These are phyloP conservation scores for Acmispon strigosus DNA, from an alignment of 306 rosid species.

Conservation along the genomic window DNA sequence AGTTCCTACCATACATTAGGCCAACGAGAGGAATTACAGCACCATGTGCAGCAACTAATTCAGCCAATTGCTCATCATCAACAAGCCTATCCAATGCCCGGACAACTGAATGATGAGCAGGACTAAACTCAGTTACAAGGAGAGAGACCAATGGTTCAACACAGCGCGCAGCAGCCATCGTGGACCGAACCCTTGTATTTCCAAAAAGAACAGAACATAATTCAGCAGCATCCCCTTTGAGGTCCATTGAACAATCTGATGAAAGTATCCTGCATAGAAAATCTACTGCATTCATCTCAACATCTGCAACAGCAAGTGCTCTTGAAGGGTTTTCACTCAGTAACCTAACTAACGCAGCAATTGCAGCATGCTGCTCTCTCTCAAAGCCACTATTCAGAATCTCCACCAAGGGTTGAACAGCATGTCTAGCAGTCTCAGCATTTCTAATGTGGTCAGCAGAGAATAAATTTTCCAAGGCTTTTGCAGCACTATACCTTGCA, in stretches of 20 bases:
- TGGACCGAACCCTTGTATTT: conserved; percentile 90
- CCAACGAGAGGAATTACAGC: conserved; percentile 98
- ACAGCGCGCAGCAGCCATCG: conserved; percentile 95
- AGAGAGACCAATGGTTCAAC: conserved; percentile 98
- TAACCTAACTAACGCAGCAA: conserved; percentile 87
- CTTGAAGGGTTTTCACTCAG: conserved; percentile 93
- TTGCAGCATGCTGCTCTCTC: conserved; percentile 97
- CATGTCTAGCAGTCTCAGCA: conserved; percentile 86
- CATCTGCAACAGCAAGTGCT: conserved; percentile 94
- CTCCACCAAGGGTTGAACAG: conserved; percentile 96
- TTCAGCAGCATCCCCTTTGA: conserved; percentile 99
- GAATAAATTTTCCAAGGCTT: conserved; percentile 91
- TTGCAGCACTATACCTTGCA: conserved; percentile 93
- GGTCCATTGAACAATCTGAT: conserved; percentile 82
- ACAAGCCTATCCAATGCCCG: conserved; percentile 96
- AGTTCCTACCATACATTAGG: conserved; percentile 82
- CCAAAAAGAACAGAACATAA: conserved; percentile 88
- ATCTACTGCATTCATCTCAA: conserved; percentile 98
- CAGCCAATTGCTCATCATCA: conserved; percentile 94
- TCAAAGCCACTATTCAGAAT: conserved; percentile 91
- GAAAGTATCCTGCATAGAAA: conserved; percentile 95
- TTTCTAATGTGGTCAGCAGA: conserved; percentile 91
- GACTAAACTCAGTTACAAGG: conserved; percentile 86
- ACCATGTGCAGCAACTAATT: conserved; percentile 94
- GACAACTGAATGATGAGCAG: conserved; percentile 91